These are phyloP conservation scores for Coemansia sp. DNA, from an alignment of 192 early-diverging fungal genomes.

Conservation along the genomic window DNA sequence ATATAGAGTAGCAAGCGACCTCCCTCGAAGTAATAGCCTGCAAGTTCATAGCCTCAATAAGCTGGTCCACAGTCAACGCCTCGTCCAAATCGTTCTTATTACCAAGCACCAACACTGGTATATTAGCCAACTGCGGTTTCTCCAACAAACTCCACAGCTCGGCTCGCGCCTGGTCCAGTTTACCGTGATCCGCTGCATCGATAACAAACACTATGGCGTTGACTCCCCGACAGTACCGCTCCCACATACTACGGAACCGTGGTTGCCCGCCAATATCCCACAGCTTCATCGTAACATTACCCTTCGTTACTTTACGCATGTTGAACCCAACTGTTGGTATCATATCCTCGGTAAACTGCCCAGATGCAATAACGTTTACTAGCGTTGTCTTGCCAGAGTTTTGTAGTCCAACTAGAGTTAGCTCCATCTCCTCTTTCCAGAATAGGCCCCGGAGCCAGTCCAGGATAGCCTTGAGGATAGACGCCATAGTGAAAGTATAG, in stretches of 20 bases:
- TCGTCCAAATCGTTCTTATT: conserved; percentile 98
- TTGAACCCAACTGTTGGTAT: conserved; percentile 99
- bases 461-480: conserved; percentile 51
- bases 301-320: conserved; percentile 94
- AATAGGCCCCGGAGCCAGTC: conserved; percentile 80
- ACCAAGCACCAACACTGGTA: conserved; percentile 96
- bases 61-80: conserved; percentile 83
- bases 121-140: conserved; percentile 89
- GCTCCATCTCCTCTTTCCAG: conserved; percentile 89
- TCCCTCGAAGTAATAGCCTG: conserved; percentile 90
- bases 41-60: conserved; percentile 91
- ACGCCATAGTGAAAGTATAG: conserved; percentile 38
- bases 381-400: conserved; percentile 88
- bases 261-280: conserved; percentile 99
- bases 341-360: conserved; percentile 83
- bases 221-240: conserved; percentile 85
- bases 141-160: conserved; percentile 92
- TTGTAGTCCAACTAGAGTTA: conserved; percentile 85
- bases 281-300: conserved; percentile 96
- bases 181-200: conserved; percentile 93
- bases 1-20: conserved; percentile 98
- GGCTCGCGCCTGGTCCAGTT: conserved; percentile 87
- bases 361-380: conserved; percentile 84
- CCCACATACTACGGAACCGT: conserved; percentile 97
- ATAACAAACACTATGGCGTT: conserved; percentile 99